These are phyloP conservation scores for Thielaviopsis euricoi DNA, from an alignment of 2,329 filamentous ascomycete genomes.

Conservation along the genomic window DNA sequence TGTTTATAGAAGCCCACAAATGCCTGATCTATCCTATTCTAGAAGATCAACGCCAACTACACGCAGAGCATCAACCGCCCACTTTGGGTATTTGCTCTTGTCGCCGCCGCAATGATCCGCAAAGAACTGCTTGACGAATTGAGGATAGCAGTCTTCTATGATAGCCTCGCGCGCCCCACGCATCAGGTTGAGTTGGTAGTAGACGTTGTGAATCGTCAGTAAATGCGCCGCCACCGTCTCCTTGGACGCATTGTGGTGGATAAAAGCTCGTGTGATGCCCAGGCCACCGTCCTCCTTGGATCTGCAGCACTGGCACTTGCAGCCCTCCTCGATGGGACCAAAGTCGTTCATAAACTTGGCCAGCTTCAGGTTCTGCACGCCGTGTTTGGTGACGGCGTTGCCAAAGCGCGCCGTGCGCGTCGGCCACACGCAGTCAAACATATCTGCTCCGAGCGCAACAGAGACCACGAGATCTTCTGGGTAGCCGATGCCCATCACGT, in stretches of 20 bases:
- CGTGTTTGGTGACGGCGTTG: constrained; percentile 70
- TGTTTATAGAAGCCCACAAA: not conserved
- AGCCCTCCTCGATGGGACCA: constrained; percentile 65
- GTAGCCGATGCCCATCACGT: constrained; percentile 98
- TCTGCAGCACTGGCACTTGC: constrained; percentile 64
- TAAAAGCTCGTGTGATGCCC: constrained; percentile 72
- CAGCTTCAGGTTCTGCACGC: constrained; percentile 73
- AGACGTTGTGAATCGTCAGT: constrained; percentile 89
- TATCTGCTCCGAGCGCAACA: constrained; percentile 85
- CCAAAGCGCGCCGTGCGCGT: constrained; percentile 92
- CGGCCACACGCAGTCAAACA: constrained; percentile 99
- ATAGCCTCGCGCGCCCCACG: constrained; percentile 56
- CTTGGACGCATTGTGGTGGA: constrained; percentile 83
- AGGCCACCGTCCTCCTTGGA: constrained; percentile 50
- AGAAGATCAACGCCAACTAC: constrained; percentile 67
- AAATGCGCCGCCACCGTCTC: constrained; percentile 80
- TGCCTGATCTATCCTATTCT: constrained; percentile 11
- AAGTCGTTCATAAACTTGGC: constrained; percentile 65
- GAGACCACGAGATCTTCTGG: constrained; percentile 91
- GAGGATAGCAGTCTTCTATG: constrained; percentile 63
- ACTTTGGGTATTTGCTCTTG: constrained; percentile 55
- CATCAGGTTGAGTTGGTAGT: constrained; percentile 83
- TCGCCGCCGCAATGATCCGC: constrained; percentile 40
- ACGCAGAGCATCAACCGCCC: constrained; percentile 67
- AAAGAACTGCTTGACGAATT: constrained; percentile 68